phyloP scores from a whole-genome alignment of 371 early-diverging fungal species.

The Mucor racemosus region DNA sequence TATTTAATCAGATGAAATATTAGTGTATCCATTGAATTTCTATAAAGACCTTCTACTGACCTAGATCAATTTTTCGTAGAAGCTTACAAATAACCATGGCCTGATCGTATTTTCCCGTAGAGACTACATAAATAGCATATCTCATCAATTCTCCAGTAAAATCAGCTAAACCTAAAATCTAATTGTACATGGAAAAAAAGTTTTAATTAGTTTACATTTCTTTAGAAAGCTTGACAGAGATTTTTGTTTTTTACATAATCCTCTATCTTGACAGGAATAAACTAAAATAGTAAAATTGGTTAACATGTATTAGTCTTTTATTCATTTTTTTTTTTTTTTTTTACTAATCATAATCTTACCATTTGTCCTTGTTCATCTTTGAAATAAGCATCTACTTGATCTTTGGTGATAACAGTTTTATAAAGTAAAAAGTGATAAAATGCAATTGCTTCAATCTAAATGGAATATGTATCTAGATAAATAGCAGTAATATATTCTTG shows the following conservation, averaged over 20 bases:
- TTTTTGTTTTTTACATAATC: conserved; percentile 51
- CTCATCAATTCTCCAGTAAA: conserved; percentile 79
- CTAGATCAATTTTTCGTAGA: conserved; percentile 50
- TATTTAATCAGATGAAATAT: neutral
- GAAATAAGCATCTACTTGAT: conserved; percentile 53
- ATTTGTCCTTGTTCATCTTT: conserved; percentile 27
- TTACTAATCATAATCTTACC: neutral
- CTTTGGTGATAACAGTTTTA: conserved; percentile 49
- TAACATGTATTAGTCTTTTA: neutral
- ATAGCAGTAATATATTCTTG: neutral
- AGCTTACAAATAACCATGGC: conserved; percentile 55
- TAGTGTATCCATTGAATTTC: neutral
- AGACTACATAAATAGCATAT: conserved; percentile 59
- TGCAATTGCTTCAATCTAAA: conserved; percentile 67
- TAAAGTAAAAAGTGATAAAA: conserved; percentile 59
- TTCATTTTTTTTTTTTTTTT: no score
- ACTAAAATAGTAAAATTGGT: conserved; percentile 15
- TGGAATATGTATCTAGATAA: neutral
- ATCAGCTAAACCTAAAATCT: conserved; percentile 65
- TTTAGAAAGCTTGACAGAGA: neutral
- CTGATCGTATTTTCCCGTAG: conserved; percentile 46
- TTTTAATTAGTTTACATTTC: neutral
- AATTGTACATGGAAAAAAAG: neutral
- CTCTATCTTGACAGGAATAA: conserved; percentile 46
- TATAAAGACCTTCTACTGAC: conserved; percentile 12